A percentile compares a stretch with the other conserved stretches of the same genome.
Conservation (phyloP, 2,329 filamentous ascomycete genomes). For the Claviceps digitariae region DNA sequence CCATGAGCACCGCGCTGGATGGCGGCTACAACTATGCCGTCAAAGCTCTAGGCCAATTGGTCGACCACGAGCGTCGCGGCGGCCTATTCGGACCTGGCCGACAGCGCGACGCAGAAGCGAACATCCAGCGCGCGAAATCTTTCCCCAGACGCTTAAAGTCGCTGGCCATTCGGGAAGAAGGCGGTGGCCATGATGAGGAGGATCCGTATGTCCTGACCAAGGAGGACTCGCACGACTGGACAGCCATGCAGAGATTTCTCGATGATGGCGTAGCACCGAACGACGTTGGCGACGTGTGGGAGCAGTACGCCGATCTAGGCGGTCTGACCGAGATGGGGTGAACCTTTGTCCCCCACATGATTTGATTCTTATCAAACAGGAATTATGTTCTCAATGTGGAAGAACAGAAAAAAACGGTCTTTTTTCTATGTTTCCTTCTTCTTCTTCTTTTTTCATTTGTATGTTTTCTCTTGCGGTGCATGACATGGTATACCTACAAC, state of each 20-base stretch:
- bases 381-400: neutral
- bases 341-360: conserved; percentile 2
- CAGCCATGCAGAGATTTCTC: conserved; percentile 23
- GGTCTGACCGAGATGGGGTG: conserved; percentile 27
- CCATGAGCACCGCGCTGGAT: conserved; percentile 17
- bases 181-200: conserved; percentile 9
- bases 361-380: neutral
- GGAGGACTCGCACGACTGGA: conserved; percentile 22
- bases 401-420: too few species aligned
- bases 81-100: conserved; percentile 8
- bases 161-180: conserved; percentile 9
- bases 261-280: conserved; percentile 13
- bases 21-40: conserved; percentile 13
- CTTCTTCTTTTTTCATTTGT: neutral
- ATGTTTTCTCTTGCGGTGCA: too few species aligned
- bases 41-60: conserved; percentile 13
- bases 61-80: conserved; percentile 11
- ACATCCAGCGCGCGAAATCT: conserved; percentile 12
- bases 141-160: conserved; percentile 8
- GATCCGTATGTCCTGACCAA: conserved; percentile 13
- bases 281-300: conserved; percentile 25
- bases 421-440: neutral
- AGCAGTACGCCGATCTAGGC: conserved; percentile 32
- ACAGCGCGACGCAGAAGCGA: conserved; percentile 10
- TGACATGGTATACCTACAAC: too few species aligned